Conservation (phyloP, 768 basidiomycete species). For the Amylocystis lapponica region DNA sequence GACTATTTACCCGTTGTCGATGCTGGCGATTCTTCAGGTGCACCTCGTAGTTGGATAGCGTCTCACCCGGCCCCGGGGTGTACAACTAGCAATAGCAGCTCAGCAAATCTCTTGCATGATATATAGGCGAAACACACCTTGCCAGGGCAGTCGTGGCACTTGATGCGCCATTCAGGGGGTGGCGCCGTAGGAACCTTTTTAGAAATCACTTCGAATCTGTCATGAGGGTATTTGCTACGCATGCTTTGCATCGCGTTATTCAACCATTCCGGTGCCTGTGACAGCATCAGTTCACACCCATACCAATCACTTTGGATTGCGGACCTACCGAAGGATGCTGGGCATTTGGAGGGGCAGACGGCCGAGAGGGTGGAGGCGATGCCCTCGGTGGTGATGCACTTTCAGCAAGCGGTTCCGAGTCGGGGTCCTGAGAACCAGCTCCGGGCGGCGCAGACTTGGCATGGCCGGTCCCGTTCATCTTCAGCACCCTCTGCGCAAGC, state of each 20-base stretch:
- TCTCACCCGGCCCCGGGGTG: conserved; percentile 84
- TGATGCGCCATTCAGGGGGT: conserved; percentile 84
- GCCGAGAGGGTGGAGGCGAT: neutral
- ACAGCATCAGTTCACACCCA: conserved; percentile 4
- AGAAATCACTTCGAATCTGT: conserved; percentile 74
- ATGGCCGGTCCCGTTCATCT: conserved; percentile 46
- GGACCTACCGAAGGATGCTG: conserved; percentile 8
- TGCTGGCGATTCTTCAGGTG: conserved; percentile 86
- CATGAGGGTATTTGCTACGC: conserved; percentile 70
- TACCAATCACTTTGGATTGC: neutral
- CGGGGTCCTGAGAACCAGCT: conserved; percentile 9
- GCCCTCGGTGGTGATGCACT: conserved; percentile 4
- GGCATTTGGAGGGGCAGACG: conserved; percentile 4
- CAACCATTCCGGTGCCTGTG: conserved; percentile 66
- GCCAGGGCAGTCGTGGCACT: conserved; percentile 89
- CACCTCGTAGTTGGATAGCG: conserved; percentile 85
- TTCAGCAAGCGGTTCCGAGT: conserved; percentile 10
- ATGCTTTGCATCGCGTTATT: conserved; percentile 58
- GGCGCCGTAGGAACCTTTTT: conserved; percentile 49
- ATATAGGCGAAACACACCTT: conserved; percentile 51
- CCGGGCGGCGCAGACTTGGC: conserved; percentile 26
- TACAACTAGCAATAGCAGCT: conserved; percentile 53
- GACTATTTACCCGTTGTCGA: conserved; percentile 65
- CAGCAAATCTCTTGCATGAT: neutral
- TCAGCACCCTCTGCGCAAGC: conserved; percentile 55